A percentile compares a stretch with the other conserved stretches of the same genome.
phyloP scores from a whole-genome alignment of 2,329 filamentous ascomycete species.

The Colletotrichum sp. region DNA sequence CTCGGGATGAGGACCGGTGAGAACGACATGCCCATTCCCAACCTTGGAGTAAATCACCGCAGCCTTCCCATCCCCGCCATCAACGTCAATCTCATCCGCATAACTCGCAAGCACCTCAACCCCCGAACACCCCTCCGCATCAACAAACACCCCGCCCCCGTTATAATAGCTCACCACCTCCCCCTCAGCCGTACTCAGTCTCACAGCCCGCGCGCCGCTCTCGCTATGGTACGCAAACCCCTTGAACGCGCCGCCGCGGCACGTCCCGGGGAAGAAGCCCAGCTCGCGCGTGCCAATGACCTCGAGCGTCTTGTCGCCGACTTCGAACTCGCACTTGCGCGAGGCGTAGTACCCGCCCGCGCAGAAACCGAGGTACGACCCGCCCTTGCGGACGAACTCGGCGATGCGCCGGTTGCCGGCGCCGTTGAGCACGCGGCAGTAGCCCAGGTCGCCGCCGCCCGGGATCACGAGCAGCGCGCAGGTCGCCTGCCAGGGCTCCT shows the following conservation, averaged over 20 bases:
- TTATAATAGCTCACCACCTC: constrained; percentile 87
- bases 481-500: constrained; percentile 88
- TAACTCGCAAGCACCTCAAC: constrained; percentile 87
- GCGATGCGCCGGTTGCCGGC: constrained; percentile 83
- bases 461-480: constrained; percentile 92
- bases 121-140: constrained; percentile 69
- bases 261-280: constrained; percentile 85
- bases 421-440: constrained; percentile 87
- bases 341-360: constrained; percentile 93
- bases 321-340: constrained; percentile 86
- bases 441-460: constrained; percentile 91
- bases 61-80: constrained; percentile 74
- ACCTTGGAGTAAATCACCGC: constrained; percentile 85
- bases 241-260: constrained; percentile 83
- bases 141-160: constrained; percentile 91
- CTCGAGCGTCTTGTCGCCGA: constrained; percentile 75
- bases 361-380: constrained; percentile 88
- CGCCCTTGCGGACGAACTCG: constrained; percentile 85
- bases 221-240: constrained; percentile 94
- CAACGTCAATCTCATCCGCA: constrained; percentile 74
- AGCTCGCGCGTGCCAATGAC: constrained; percentile 87
- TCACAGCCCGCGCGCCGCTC: constrained; percentile 76
- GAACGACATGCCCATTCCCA: constrained; percentile 77
- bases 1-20: constrained; percentile 95
- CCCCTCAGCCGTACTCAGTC: constrained; percentile 61